Evolutionary conservation across 2,329 filamentous ascomycete genomes (phyloP), one percentile per base, ranked within the genome.

Genomic region (Gaeumannomyces sp.): DNA sequence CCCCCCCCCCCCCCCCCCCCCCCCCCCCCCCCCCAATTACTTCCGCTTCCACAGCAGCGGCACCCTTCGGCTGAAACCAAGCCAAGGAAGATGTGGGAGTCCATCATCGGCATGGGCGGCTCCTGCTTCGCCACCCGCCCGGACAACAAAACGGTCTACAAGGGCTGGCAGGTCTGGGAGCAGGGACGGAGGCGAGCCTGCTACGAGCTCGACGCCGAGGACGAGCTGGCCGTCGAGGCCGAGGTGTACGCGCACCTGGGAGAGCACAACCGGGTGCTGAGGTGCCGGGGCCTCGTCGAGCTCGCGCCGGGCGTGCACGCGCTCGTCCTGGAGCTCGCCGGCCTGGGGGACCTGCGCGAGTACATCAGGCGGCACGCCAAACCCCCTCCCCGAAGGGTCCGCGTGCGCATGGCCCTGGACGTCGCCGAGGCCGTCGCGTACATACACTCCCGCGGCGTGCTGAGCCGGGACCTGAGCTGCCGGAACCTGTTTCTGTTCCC

Each of bases 51-150:
- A 29, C 29, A 29, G 29, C n/a, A n/a, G n/a, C n/a, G n/a, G n/a
- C n/a, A n/a, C n/a, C n/a, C n/a, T n/a, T n/a, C n/a, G n/a, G n/a
- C n/a, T n/a, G n/a, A n/a, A n/a, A n/a, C n/a, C n/a, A n/a, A n/a
- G n/a, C 29, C 29, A 29, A 35, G 13, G 33, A 25, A 25, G 31
- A 27, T 63, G 27, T 67, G 64, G 28, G 70, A 60, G 19, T 72
- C 27, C 8, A 69, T 53, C 33, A 70, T 66, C 10, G 50, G 27
- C 16, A 19, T n/a, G 4, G 60, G 50, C 13, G 59, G 35, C 7
- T 19, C 11, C 7, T 65, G 16, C 16, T 61, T 27, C 13, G 57
- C 64, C 60, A 59, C 67, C 16, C 31, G 58, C 35, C 64, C 65
- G 59, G 58, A 60, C 28, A 60, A 33, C 25, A 31, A 22, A 16